These are phyloP conservation scores for Lentinula sp. DNA, from an alignment of 768 basidiomycete species.

Conservation along the genomic window DNA sequence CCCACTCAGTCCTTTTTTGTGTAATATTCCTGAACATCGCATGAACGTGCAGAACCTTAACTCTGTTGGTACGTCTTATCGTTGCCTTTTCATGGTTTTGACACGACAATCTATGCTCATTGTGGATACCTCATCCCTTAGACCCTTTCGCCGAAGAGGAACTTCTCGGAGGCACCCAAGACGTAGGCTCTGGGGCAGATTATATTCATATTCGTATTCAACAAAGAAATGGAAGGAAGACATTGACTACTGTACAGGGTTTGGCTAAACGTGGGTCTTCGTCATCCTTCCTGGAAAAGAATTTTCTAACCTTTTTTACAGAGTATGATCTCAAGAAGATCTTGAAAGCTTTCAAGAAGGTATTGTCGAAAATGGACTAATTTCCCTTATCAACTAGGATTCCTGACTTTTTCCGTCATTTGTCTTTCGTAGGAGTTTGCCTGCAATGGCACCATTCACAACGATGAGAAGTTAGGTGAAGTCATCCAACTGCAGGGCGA, in stretches of 20 bases:
- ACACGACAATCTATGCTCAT: background rate
- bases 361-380: conserved; percentile 16
- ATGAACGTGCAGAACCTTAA: conserved; percentile 94
- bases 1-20: conserved; percentile 41
- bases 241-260: conserved; percentile 95
- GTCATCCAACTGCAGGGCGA: conserved; percentile 99
- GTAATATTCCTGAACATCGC: conserved; percentile 52
- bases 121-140: conserved; percentile 23
- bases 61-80: conserved; percentile 56
- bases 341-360: conserved; percentile 99
- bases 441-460: conserved; percentile 95
- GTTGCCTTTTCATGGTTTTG: background rate
- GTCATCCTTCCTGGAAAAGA: background rate
- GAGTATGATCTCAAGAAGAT: conserved; percentile 98
- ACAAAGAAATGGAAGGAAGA: conserved; percentile 98
- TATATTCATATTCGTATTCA: conserved; percentile 97
- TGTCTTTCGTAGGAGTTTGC: conserved; percentile 73
- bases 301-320: conserved; percentile 21
- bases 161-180: conserved; percentile 64
- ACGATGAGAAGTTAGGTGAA: conserved; percentile 92
- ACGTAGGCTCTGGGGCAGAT: conserved; percentile 77
- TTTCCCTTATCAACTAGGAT: conserved; percentile 5
- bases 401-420: conserved; percentile 7
- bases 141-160: conserved; percentile 98
- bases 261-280: conserved; percentile 71